Evolutionary conservation across 2,329 filamentous ascomycete genomes (phyloP), one percentile per base, ranked within the genome.

Genomic region (Diaporthe ilicicola): DNA sequence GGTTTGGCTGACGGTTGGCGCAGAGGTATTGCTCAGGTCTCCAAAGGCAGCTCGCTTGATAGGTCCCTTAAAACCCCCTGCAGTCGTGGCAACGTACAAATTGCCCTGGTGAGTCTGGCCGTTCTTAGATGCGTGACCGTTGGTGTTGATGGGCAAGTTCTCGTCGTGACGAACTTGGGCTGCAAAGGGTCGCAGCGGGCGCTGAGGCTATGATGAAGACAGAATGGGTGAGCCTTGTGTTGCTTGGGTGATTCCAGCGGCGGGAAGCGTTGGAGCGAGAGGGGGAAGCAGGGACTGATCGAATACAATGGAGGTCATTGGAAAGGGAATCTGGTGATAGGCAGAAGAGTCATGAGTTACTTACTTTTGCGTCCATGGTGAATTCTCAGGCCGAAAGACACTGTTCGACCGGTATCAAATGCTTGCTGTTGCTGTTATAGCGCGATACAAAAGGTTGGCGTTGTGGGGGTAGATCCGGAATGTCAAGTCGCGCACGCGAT

Each of bases 41-140:
- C 89, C 93, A 81, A 97, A 94, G 15, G 90, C 93, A 73, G 91
- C 90, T 75, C 94, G 91, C 84, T 95, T 96, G 69, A 91, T 86
- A 70, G 89, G 86, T 67, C 87, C 86, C 81, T 91, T 93, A 74
- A 91, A 81, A 48, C 84, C 86, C 62, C 84, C 86, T 73, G 86
- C 84, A 72, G 86, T 79, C 75, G 85, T 85, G 56, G 74, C 75
- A 78, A 84, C 76, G 9, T 61, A 61, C 13, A 66, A 37, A 12
- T 17, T 48, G 32, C 27, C 42, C 64, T 71, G 71, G 8, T 61
- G n/a, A 12, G 51, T 55, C 51, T 68, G 65, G 46, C 46, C n/a
- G 24, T 54, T 65, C 34, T 71, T 73, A 42, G 69, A 42, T 27
- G 39, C 56, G 69, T 42, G 15, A 24, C 48, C 27, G n/a, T 64